Evolutionary conservation across 2,329 filamentous ascomycete species (phyloP), one percentile per base, ranked within the genome.

Genomic region (Fusarium sp.): DNA sequence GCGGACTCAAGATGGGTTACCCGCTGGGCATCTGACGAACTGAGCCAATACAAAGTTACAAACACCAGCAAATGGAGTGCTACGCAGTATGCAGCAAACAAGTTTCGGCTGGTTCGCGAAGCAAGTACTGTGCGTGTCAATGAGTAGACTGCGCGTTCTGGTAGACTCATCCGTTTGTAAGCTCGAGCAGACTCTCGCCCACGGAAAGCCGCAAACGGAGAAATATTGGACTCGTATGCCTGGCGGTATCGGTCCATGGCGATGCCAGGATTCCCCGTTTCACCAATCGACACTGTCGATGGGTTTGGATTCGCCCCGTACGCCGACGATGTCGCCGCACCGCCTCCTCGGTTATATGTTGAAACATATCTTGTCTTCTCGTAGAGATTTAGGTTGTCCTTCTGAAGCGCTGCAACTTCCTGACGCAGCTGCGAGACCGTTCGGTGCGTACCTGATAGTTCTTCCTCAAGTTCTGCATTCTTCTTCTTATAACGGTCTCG

Each of bases 401-500:
- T 97, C 80, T 99, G 97, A 45, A 99, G 86, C 4, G 95, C 94
- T 11, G 95, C 92, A 69, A 98, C 91, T 81, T 99, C 96, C 77
- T 97, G 94, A 48, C 96, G 91, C 52, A 99, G 87, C 41, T 95
- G 93, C 26, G 95, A 96, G 28, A 98, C 91, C 1, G 90, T 93
- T 52, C 90, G 89, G 82, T 98, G 94, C 39, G 90, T 90, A 75
- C 97, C 95, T 11, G 95, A 94, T 15, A 98, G 87, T 79, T 98
- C 96, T 69, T 93, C 90, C 83, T 98, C 96, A 28, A 99, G 90
- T 81, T 99, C 93, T 0, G 91, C 86, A 75, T 98, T 98, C 80
- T 95, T 94, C 86, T 97, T 94, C 87, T 98, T 98, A 89, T 98
- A 99, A 58, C 96, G 94, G 83, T 99, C 96, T 70, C 96, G 92